Base-by-base conservation (phyloP, 2,329 filamentous ascomycete species). In the Fonsecaea nubica region DNA sequence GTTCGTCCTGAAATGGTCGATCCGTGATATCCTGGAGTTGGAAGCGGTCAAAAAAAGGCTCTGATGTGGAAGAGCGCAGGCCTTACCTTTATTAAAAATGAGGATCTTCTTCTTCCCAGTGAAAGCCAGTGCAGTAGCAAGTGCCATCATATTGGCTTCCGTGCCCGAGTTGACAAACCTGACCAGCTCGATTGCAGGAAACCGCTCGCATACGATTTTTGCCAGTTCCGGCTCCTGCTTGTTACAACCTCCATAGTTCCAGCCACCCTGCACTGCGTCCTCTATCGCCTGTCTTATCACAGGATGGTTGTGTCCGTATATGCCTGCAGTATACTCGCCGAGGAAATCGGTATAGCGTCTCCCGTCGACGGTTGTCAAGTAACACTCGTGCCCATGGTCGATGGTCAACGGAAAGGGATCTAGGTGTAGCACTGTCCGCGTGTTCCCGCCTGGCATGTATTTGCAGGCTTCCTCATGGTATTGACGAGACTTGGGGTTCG, bases 21-120 rank as follows among this genome's bases (percentile, higher is more conserved):
- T 2, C 86, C 86, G 71, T 98, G 87, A 94, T 95, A 2, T 96
- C 96, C 75, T 84, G 21, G 2, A 18, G 33, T 54, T 18, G 97
- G 3, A 10, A 25, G 25, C 3, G 3, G 45, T 21, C 25, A 50
- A 25, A 50, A 50, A 50, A 13, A 13, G 45, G 36, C 30, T n/a
- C 5, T 5, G 15, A 7, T 50, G n/a, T 10, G 42, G 3, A 4
- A 48, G 42, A 10, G 12, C n/a, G 42, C 25, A 13, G 45, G 45
- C 12, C 15, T 35, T 40, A 60, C 57, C 62, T 53, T 65, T 65
- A 48, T 65, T 53, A 52, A 65, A 62, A 6, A 62, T 15, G 30
- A 62, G 58, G 21, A 64, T 42, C 53, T 65, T 65, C 38, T 53
- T 36, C 42, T 55, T 62, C 7, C 53, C 50, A 7, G 68, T 66